Conservation (phyloP, 192 early-diverging fungal species). For the Coemansia furcata region DNA sequence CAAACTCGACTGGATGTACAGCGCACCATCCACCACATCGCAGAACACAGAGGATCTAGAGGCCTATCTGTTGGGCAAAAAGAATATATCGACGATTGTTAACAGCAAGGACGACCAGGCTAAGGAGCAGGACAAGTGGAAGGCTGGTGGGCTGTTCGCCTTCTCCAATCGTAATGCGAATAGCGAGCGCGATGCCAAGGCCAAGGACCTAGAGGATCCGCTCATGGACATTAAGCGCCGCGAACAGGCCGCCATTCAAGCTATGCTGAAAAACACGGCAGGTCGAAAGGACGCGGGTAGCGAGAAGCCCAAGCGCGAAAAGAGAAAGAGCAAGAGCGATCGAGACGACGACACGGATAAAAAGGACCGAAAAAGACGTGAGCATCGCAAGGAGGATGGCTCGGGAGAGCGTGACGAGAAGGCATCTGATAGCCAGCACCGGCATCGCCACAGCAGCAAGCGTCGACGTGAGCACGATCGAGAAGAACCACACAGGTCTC, state of each 20-base stretch:
- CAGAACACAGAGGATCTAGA: conserved; percentile 78
- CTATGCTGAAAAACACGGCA: conserved; percentile 71
- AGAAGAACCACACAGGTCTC: not conserved
- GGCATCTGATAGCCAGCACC: not conserved
- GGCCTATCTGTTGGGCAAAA: conserved; percentile 87
- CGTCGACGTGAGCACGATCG: not conserved
- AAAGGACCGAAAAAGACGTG: not conserved
- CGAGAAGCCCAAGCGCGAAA: conserved; percentile 46
- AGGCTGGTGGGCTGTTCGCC: conserved; percentile 40
- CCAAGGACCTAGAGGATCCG: conserved; percentile 92
- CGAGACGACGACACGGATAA: conserved; percentile 15
- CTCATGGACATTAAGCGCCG: conserved; percentile 82
- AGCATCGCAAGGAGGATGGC: not conserved
- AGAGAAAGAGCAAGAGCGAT: conserved; percentile 14
- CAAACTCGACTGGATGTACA: conserved; percentile 96
- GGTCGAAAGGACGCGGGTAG: conserved; percentile 52
- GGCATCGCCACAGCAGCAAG: not conserved
- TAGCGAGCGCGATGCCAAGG: conserved; percentile 70
- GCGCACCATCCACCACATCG: conserved; percentile 50
- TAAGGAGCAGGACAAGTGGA: conserved; percentile 26
- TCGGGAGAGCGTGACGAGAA: not conserved
- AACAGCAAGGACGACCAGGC: conserved; percentile 31
- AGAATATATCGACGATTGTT: conserved; percentile 69
- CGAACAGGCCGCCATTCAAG: conserved; percentile 76
- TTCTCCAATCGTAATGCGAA: conserved; percentile 71